Conservation (phyloP, 805 yeast genomes). For the Metschnikowia dekortorum region DNA sequence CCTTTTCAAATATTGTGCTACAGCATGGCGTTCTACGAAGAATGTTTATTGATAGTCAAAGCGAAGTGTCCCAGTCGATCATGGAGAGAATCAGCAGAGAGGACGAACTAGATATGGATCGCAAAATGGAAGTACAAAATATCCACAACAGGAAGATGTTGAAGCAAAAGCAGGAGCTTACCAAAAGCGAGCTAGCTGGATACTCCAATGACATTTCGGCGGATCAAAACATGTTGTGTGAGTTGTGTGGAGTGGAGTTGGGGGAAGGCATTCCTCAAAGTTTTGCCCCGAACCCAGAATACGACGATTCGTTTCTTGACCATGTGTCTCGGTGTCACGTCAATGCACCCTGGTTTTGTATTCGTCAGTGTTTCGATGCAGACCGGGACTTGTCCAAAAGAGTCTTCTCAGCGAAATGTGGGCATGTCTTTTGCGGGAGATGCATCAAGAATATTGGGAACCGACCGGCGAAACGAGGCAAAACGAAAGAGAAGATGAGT, state of each 20-base stretch:
- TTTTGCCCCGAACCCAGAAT: constrained; percentile 34
- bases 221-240: constrained; percentile 35
- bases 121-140: constrained; percentile 28
- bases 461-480: constrained; percentile 26
- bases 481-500: constrained; percentile 12
- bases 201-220: constrained; percentile 30
- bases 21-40: constrained; percentile 4
- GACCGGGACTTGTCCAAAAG: constrained; percentile 63
- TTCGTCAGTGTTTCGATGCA: constrained; percentile 42
- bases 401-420: constrained; percentile 64
- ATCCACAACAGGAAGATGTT: constrained; percentile 27
- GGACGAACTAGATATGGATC: constrained; percentile 34
- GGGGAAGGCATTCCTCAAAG: constrained; percentile 68
- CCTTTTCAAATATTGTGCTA: constrained; percentile 6
- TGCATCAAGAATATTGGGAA: constrained; percentile 68
- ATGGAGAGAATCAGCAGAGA: constrained; percentile 39
- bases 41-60: constrained; percentile 5
- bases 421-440: constrained; percentile 83
- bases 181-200: constrained; percentile 21
- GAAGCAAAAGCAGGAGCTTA: constrained; percentile 24
- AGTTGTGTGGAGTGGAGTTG: constrained; percentile 65
- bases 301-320: constrained; percentile 23
- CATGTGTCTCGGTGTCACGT: constrained; percentile 26
- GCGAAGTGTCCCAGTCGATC: constrained; percentile 22
- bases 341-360: constrained; percentile 67